These are phyloP conservation scores for Dillenia suffruticosa DNA, from an alignment of 164 flowering plant species.

Conservation along the genomic window DNA sequence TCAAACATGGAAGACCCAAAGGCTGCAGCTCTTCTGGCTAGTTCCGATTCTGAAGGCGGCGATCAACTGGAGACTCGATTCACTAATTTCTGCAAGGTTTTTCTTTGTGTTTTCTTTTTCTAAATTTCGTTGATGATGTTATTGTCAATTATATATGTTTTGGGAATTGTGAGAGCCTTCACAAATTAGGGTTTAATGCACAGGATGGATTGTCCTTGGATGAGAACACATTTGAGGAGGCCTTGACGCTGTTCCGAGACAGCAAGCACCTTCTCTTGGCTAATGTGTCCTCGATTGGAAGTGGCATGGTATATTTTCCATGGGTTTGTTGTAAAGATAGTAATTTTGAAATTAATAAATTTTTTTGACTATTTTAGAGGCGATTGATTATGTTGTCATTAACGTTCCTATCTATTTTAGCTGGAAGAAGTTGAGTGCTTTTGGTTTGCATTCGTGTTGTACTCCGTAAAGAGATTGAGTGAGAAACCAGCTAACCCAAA, in stretches of 20 bases:
- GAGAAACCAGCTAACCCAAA: constrained; percentile 17
- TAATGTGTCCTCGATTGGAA: constrained; percentile 51
- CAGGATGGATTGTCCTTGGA: constrained; percentile 56
- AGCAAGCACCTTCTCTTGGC: constrained; percentile 54
- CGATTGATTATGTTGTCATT: too few species aligned
- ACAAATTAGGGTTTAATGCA: constrained; percentile 5
- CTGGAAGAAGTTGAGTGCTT: constrained; percentile 54
- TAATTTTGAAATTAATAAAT: too few species aligned
- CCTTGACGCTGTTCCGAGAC: constrained; percentile 51
- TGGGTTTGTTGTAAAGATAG: too few species aligned
- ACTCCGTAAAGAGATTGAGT: constrained; percentile 38
- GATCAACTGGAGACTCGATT: constrained; percentile 32
- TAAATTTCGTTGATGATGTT: not conserved
- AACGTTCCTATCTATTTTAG: constrained; percentile 16
- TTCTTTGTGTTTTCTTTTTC: not conserved
- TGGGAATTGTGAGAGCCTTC: not conserved
- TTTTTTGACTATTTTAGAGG: too few species aligned
- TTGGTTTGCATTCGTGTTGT: constrained; percentile 59
- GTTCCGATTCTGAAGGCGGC: constrained; percentile 10
- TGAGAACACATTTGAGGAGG: constrained; percentile 32
- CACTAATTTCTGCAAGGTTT: constrained; percentile 61
- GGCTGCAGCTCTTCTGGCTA: constrained; percentile 11
- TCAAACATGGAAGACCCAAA: constrained; percentile 34
- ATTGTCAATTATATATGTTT: not conserved
- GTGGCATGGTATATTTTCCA: constrained; percentile 39